These are phyloP conservation scores for Cantharellus anzutake DNA, from an alignment of 768 basidiomycete genomes.

Conservation along the genomic window DNA sequence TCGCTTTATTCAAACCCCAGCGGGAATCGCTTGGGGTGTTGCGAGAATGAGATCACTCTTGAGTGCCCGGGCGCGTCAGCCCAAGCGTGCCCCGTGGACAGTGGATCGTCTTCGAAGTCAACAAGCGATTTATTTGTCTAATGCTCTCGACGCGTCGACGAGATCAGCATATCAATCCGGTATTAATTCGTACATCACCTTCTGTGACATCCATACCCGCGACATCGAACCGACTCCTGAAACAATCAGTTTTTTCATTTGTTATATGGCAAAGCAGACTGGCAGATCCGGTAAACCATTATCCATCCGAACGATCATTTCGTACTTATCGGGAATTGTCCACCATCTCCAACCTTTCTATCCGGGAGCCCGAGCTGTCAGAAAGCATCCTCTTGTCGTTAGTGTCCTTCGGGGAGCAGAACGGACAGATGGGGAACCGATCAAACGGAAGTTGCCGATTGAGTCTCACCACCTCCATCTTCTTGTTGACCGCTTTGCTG, in stretches of 20 bases:
- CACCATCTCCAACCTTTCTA: neutral
- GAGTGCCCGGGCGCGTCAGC: neutral
- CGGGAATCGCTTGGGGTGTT: neutral
- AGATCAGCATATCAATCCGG: neutral
- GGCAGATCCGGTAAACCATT: neutral
- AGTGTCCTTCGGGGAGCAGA: neutral
- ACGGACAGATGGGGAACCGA: neutral
- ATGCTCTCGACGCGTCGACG: neutral
- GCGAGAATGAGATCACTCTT: neutral
- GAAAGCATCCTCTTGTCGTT: neutral
- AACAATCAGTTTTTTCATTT: neutral
- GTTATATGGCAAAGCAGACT: neutral
- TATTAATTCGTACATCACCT: neutral
- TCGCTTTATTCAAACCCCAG: too few species aligned
- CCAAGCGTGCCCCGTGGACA: neutral
- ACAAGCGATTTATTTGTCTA: neutral
- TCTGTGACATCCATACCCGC: neutral
- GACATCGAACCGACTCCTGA: neutral
- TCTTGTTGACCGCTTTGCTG: neutral
- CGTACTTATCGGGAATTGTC: neutral
- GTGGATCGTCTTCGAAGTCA: neutral
- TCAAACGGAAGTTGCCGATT: neutral
- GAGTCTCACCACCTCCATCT: neutral
- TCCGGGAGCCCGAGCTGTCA: neutral
- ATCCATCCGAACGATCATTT: neutral